A percentile compares a stretch with the other conserved stretches of the same genome.
Evolutionary conservation across 2,329 filamentous ascomycete species (phyloP).

Genomic region (Hypoxylon sp.): DNA sequence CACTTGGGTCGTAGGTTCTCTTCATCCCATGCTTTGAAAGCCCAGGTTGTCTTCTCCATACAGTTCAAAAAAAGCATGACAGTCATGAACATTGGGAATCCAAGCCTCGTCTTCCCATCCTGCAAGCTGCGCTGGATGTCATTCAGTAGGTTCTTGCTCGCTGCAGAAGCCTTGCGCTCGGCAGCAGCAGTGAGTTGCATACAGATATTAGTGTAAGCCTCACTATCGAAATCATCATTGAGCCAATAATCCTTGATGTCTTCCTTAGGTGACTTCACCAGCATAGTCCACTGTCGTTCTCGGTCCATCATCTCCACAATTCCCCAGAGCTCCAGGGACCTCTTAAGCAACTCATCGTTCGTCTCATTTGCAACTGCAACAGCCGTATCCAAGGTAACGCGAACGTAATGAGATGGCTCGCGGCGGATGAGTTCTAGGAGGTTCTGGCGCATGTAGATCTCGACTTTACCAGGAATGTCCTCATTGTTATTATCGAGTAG

Average conservation of each 20-base stretch:
- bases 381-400: slow-evolving; percentile 67
- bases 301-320: slow-evolving; percentile 75
- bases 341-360: slow-evolving; percentile 67
- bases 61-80: slow-evolving; percentile 74
- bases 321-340: slow-evolving; percentile 74
- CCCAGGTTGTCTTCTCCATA: slow-evolving; percentile 77
- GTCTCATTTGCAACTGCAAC: slow-evolving; percentile 61
- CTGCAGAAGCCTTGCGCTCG: slow-evolving; percentile 72
- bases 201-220: slow-evolving; percentile 72
- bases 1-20: slow-evolving; percentile 70
- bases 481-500: slow-evolving; percentile 73
- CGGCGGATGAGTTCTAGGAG: slow-evolving; percentile 69
- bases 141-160: slow-evolving; percentile 69
- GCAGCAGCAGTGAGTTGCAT: slow-evolving; percentile 75
- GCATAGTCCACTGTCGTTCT: slow-evolving; percentile 72
- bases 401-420: slow-evolving; percentile 72
- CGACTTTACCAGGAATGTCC: slow-evolving; percentile 70
- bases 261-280: slow-evolving; percentile 61
- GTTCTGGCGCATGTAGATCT: slow-evolving; percentile 71
- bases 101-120: slow-evolving; percentile 70
- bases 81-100: slow-evolving; percentile 72
- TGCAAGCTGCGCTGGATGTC: slow-evolving; percentile 72
- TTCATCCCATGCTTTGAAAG: slow-evolving; percentile 77
- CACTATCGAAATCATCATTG: slow-evolving; percentile 66
- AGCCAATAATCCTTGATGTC: slow-evolving; percentile 61